Percentiles rank a stretch among this genome's conserved stretches.
Evolutionary conservation across 805 yeast species (phyloP).

Genomic region (Spathaspora girioi): DNA sequence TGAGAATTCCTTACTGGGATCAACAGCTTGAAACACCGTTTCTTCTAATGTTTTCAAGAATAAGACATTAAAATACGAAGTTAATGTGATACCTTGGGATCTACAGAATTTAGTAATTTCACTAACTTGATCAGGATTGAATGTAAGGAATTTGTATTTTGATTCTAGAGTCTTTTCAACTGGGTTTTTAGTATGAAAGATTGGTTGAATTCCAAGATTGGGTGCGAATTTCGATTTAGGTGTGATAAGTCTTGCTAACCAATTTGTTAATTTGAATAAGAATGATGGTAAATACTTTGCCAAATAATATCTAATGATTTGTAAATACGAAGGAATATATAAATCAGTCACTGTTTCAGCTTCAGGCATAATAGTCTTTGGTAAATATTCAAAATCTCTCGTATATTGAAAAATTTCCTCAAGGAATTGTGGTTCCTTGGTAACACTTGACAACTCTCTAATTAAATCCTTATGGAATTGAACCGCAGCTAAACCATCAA

Average conservation of each 20-base stretch:
- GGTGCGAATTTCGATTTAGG: neutral
- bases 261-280: neutral
- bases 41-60: conserved; percentile 15
- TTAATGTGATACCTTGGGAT: conserved; percentile 16
- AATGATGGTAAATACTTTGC: conserved; percentile 4
- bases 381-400: conserved; percentile 7
- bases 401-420: conserved; percentile 8
- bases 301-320: conserved; percentile 4
- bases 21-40: conserved; percentile 9
- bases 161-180: conserved; percentile 8
- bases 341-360: conserved; percentile 10
- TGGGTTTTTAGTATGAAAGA: conserved; percentile 8
- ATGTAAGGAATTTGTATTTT: conserved; percentile 11
- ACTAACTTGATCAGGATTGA: conserved; percentile 9
- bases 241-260: neutral
- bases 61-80: conserved; percentile 17
- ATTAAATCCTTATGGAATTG: conserved; percentile 24
- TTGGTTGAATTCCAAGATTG: conserved; percentile 7
- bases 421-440: conserved; percentile 1
- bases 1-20: conserved; percentile 4
- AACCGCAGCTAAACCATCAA: conserved; percentile 29
- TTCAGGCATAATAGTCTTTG: conserved; percentile 5
- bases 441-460: conserved; percentile 9
- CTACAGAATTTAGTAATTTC: conserved; percentile 13
- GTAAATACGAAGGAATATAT: conserved; percentile 6